phyloP scores from a whole-genome alignment of 2,329 filamentous ascomycete species.

The Dendryphion nanum region DNA sequence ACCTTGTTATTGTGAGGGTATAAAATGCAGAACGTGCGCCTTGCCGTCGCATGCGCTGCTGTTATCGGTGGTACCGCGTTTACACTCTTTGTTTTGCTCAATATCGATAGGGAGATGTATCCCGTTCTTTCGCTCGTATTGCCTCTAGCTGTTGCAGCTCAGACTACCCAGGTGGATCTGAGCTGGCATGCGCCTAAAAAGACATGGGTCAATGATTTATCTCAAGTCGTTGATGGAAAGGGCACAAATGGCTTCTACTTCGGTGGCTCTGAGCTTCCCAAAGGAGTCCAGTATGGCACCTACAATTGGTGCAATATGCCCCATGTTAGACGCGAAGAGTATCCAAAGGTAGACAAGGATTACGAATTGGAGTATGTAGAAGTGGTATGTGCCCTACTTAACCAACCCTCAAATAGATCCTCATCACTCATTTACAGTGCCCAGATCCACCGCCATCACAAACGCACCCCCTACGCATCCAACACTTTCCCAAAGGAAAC shows the following conservation, averaged over 20 bases:
- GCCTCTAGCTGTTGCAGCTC: slow-evolving; percentile 11
- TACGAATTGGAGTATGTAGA: slow-evolving; percentile 74
- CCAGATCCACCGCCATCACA: slow-evolving; percentile 81
- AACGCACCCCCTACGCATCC: slow-evolving; percentile 74
- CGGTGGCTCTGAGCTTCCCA: slow-evolving; percentile 62
- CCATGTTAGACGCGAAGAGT: slow-evolving; percentile 68
- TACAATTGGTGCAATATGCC: slow-evolving; percentile 91
- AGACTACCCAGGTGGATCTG: slow-evolving; percentile 23
- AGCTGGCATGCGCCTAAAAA: slow-evolving; percentile 37
- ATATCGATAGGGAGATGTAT: slow-evolving; percentile 19
- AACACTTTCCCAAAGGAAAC: slow-evolving; percentile 75
- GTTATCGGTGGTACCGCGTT: slow-evolving; percentile 16
- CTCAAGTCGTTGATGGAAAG: slow-evolving; percentile 54
- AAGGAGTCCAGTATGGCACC: slow-evolving; percentile 53
- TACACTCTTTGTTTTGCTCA: slow-evolving; percentile 19
- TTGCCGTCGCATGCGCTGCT: slow-evolving; percentile 10
- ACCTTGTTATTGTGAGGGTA: too few species aligned
- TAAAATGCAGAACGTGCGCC: slow-evolving; percentile 24
- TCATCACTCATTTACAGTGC: not conserved
- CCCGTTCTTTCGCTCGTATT: slow-evolving; percentile 17
- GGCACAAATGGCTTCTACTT: slow-evolving; percentile 75
- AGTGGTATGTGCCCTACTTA: slow-evolving; percentile 50
- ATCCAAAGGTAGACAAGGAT: slow-evolving; percentile 53
- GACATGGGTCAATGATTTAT: slow-evolving; percentile 60
- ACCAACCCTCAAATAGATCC: not conserved